Conservation (phyloP, 371 early-diverging fungal genomes). For the Blastocladiella emersonii region DNA sequence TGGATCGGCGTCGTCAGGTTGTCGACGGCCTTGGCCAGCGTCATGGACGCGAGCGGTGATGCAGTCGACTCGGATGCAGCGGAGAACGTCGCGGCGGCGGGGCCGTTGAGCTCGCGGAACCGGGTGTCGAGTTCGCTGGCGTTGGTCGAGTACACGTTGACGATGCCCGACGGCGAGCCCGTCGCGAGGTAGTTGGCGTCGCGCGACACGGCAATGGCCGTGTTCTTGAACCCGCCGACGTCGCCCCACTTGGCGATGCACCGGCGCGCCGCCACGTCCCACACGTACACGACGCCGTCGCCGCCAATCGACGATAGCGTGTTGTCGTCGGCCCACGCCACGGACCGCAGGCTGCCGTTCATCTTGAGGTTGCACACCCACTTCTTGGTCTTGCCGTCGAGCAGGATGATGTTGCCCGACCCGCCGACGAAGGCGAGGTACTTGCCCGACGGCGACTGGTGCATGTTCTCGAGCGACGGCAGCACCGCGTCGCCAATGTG, state of each 20-base stretch:
- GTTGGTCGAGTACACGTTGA: conserved; percentile 60
- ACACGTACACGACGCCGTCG: conserved; percentile 56
- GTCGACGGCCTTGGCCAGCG: conserved; percentile 53
- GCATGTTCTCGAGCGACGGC: conserved; percentile 46
- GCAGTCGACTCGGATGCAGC: no score
- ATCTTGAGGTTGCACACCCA: conserved; percentile 71
- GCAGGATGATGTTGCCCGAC: conserved; percentile 64
- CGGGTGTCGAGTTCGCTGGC: conserved; percentile 16
- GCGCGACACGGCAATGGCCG: conserved; percentile 50
- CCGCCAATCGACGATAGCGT: conserved; percentile 45
- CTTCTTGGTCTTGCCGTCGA: conserved; percentile 60
- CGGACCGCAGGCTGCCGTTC: conserved; percentile 56
- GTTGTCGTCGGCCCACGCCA: conserved; percentile 36
- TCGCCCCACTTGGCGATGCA: conserved; percentile 65
- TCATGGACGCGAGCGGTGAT: conserved; percentile 28
- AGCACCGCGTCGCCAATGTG: conserved; percentile 30
- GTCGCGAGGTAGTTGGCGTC: conserved; percentile 56
- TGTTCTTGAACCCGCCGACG: conserved; percentile 62
- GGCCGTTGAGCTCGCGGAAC: background rate
- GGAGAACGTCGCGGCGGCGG: background rate
- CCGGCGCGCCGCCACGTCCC: conserved; percentile 44
- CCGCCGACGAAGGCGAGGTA: conserved; percentile 58
- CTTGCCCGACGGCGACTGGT: conserved; percentile 41
- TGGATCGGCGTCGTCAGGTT: conserved; percentile 73
- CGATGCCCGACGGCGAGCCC: conserved; percentile 62